Conservation (phyloP, 2,329 filamentous ascomycete species). For the Pseudogymnoascus sp. region DNA sequence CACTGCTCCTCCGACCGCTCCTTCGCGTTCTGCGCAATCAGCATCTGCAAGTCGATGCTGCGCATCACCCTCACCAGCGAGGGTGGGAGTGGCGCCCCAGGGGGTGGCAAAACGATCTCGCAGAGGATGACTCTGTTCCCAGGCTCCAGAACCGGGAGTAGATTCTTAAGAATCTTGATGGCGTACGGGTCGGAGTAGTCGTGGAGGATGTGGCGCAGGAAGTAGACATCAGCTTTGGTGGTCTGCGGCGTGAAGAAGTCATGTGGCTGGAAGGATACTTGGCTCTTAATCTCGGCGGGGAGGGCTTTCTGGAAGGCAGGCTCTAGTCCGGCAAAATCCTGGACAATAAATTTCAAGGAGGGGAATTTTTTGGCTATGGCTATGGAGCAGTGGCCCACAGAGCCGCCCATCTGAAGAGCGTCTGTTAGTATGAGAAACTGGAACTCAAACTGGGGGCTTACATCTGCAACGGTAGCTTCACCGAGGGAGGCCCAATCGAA, state of each 20-base stretch:
- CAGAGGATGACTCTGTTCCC: constrained; percentile 26
- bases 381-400: constrained; percentile 21
- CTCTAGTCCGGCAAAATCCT: constrained; percentile 31
- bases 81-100: constrained; percentile 25
- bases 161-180: constrained; percentile 29
- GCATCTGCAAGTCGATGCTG: constrained; percentile 42
- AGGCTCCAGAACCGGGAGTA: constrained; percentile 35
- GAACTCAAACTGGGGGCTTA: background rate
- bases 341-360: constrained; percentile 23
- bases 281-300: constrained; percentile 13
- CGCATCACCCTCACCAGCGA: constrained; percentile 35
- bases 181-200: constrained; percentile 39
- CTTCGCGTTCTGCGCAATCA: constrained; percentile 42
- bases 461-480: constrained; percentile 23
- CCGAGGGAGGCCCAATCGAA: constrained; percentile 23
- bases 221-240: constrained; percentile 36
- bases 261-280: constrained; percentile 31
- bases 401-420: constrained; percentile 19
- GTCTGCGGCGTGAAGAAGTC: constrained; percentile 40
- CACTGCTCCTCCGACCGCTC: constrained; percentile 40
- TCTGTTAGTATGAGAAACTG: background rate
- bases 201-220: constrained; percentile 41
- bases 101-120: constrained; percentile 11
- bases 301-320: constrained; percentile 23
- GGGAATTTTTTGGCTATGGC: constrained; percentile 22